phyloP scores from a whole-genome alignment of 345 rosid species.

The Rhodamnia rubescens region DNA sequence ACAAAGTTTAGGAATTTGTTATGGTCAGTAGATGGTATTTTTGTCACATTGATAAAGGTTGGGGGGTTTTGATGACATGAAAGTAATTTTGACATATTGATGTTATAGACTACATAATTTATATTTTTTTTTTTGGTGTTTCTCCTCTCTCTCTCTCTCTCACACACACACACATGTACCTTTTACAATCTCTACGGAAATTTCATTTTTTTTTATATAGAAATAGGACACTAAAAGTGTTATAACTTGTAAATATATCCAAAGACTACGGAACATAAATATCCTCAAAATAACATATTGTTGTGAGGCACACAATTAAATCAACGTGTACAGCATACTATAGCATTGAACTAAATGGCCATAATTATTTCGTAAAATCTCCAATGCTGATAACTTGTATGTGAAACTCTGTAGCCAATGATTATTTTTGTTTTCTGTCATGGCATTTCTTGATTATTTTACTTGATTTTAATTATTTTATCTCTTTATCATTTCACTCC shows the following conservation, averaged over 20 bases:
- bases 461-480: background rate
- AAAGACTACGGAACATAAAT: background rate
- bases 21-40: background rate
- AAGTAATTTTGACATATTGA: background rate
- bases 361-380: background rate
- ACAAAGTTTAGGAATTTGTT: background rate
- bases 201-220: background rate
- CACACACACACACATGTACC: background rate
- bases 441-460: background rate
- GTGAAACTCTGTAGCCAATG: background rate
- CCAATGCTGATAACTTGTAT: background rate
- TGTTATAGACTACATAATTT: background rate
- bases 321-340: background rate
- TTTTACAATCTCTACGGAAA: background rate
- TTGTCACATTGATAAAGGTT: background rate
- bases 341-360: background rate
- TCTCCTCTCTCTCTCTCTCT: background rate
- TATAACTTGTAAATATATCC: background rate
- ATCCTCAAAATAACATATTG: background rate
- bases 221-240: background rate
- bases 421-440: background rate
- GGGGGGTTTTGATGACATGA: background rate
- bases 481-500: background rate
- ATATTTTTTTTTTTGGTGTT: background rate
- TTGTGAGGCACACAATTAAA: background rate